A percentile compares a stretch with the other conserved stretches of the same genome.
Conservation (phyloP, 2,329 filamentous ascomycete genomes). For the Dactylonectria estremocensis region DNA sequence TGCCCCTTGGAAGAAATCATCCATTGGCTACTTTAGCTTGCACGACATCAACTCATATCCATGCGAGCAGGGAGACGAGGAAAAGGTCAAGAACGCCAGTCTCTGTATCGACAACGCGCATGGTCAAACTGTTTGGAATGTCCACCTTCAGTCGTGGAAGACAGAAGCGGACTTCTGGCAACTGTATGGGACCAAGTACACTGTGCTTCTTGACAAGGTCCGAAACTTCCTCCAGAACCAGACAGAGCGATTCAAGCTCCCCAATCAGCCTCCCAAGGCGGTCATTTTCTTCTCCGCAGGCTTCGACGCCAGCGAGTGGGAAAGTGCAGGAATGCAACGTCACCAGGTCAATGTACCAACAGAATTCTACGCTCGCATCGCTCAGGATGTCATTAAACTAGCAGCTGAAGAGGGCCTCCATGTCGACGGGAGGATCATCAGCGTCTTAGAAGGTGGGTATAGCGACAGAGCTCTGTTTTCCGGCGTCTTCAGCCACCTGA, state of each 20-base stretch:
- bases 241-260: constrained; percentile 73
- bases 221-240: constrained; percentile 83
- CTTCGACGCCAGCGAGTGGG: constrained; percentile 97
- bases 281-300: constrained; percentile 96
- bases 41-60: constrained; percentile 99
- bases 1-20: constrained; percentile 83
- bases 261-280: constrained; percentile 78
- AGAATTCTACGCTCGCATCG: constrained; percentile 94
- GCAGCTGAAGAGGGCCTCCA: constrained; percentile 84
- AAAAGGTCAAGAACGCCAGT: constrained; percentile 95
- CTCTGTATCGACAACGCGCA: constrained; percentile 95
- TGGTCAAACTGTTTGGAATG: constrained; percentile 95
- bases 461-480: constrained; percentile 92
- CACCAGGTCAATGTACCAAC: constrained; percentile 97
- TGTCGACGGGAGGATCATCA: constrained; percentile 89
- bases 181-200: constrained; percentile 86
- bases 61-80: constrained; percentile 92
- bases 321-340: constrained; percentile 92
- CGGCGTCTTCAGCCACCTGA: constrained; percentile 91
- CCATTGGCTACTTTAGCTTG: constrained; percentile 95
- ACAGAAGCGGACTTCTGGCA: constrained; percentile 89
- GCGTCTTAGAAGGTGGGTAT: constrained; percentile 95
- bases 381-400: constrained; percentile 85
- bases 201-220: constrained; percentile 83
- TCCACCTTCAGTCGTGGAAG: constrained; percentile 92